Conservation (phyloP, 2,329 filamentous ascomycete species). For the Neonectria sp. region DNA sequence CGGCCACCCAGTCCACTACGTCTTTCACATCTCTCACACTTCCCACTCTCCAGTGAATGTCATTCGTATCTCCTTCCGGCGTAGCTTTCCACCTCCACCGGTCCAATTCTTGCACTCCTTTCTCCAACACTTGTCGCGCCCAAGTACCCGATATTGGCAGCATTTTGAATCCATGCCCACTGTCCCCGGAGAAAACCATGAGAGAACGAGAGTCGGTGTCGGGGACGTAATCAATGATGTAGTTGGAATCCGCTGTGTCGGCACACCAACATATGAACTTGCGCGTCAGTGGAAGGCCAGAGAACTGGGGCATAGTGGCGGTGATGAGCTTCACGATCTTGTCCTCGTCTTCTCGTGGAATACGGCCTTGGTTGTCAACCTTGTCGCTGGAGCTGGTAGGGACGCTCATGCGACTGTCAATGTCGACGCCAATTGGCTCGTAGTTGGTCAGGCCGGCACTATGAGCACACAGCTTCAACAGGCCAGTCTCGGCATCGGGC, state of each 20-base stretch:
- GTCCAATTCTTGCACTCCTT: conserved; percentile 57
- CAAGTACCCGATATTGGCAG: conserved; percentile 69
- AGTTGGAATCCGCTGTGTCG: conserved; percentile 72
- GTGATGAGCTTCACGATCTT: conserved; percentile 63
- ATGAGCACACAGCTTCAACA: conserved; percentile 72
- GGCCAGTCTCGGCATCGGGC: conserved; percentile 68
- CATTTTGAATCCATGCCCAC: conserved; percentile 75
- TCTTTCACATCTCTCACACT: conserved; percentile 45
- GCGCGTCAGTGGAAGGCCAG: conserved; percentile 67
- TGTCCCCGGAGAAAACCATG: conserved; percentile 69
- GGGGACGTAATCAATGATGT: conserved; percentile 71
- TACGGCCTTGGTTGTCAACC: conserved; percentile 27
- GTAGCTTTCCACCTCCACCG: conserved; percentile 68
- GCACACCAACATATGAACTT: conserved; percentile 73
- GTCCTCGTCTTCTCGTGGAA: conserved; percentile 67
- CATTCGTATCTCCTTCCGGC: conserved; percentile 36
- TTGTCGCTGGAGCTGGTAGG: conserved; percentile 53
- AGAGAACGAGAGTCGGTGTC: conserved; percentile 53
- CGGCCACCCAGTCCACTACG: conserved; percentile 9
- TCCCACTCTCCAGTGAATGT: conserved; percentile 55
- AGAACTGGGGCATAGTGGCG: conserved; percentile 66
- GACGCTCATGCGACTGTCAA: conserved; percentile 47
- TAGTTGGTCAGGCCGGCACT: conserved; percentile 68
- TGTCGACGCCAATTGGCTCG: conserved; percentile 26
- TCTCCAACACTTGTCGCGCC: conserved; percentile 62